Evolutionary conservation across 2,329 filamentous ascomycete genomes (phyloP).

Genomic region (Aureobasidium zeae): DNA sequence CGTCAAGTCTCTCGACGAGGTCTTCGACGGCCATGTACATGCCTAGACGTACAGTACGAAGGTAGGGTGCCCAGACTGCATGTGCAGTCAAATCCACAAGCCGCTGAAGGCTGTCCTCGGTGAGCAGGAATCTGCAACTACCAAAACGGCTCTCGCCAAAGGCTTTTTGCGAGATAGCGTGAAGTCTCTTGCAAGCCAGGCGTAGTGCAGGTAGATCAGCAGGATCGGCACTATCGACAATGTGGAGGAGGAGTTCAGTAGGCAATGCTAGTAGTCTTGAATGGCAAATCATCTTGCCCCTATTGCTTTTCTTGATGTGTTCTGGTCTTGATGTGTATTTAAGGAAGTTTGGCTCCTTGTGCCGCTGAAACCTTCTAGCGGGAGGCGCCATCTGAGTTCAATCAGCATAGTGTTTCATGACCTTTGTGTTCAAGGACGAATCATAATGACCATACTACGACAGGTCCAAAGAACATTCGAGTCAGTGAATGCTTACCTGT

Average conservation of each 20-base stretch:
- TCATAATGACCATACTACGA: no score
- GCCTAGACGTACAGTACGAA: neutral
- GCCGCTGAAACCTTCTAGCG: neutral
- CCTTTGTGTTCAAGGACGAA: neutral
- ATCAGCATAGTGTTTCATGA: no score
- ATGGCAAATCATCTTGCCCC: no score
- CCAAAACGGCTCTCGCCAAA: neutral
- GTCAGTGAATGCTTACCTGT: neutral
- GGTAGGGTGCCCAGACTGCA: neutral
- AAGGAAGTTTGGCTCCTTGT: neutral
- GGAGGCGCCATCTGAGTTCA: neutral
- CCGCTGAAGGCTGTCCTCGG: neutral
- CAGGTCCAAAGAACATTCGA: no score
- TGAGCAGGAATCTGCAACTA: neutral
- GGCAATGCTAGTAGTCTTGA: neutral
- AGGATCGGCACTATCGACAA: neutral
- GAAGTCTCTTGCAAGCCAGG: neutral
- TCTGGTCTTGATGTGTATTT: neutral
- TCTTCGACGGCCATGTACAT: neutral
- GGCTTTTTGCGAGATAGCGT: neutral
- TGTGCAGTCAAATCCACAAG: conserved; percentile 8
- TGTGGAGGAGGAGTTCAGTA: neutral
- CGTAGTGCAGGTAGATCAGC: neutral
- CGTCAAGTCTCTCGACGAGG: no score
- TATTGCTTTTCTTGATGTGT: no score